Evolutionary conservation across 2,329 filamentous ascomycete genomes (phyloP), one percentile per base, ranked within the genome.

Genomic region (Trichophyton benhamiae): DNA sequence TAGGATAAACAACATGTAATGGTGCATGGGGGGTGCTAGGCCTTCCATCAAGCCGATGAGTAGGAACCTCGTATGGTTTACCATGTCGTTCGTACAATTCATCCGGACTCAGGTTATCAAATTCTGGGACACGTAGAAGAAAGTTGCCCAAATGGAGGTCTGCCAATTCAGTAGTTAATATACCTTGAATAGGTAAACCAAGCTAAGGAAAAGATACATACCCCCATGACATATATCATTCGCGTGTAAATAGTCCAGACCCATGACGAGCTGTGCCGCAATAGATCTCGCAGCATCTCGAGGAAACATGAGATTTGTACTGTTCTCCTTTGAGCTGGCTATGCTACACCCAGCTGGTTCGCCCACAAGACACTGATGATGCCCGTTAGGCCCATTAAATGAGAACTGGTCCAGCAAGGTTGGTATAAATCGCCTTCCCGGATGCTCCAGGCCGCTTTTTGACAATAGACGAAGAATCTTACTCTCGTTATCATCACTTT

Each of bases 191-290:
- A 3, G 33, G 11, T 36, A 9, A 49, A 36, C 25, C 11, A n/a
- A n/a, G 6, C 11, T 4, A 30, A 6, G 11, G 22, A 15, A n/a
- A 57, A 57, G 9, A 36, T 9, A 53, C 63, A 30, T 63, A 68
- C 64, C 65, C 62, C 63, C 65, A 53, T 68, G 65, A 25, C 63
- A 66, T 61, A 68, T 58, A 53, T 61, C 66, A 57, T 66, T 66
- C 27, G 61, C 38, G 62, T 67, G 65, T 58, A 67, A 61, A 58
- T 66, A 67, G 25, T 46, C 44, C 59, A 67, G 30, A 8, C 65
- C 65, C 64, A 68, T 64, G 9, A 67, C 38, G 49, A 65, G 57
- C 55, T 67, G 65, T 2, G 65, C 65, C 27, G 64, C 63, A 61
- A 62, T 60, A 7, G 66, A 66, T 62, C 66, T 63, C 58, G 62